Base-by-base conservation (phyloP, 768 basidiomycete genomes). In the Cystofilobasidium ferigula region DNA sequence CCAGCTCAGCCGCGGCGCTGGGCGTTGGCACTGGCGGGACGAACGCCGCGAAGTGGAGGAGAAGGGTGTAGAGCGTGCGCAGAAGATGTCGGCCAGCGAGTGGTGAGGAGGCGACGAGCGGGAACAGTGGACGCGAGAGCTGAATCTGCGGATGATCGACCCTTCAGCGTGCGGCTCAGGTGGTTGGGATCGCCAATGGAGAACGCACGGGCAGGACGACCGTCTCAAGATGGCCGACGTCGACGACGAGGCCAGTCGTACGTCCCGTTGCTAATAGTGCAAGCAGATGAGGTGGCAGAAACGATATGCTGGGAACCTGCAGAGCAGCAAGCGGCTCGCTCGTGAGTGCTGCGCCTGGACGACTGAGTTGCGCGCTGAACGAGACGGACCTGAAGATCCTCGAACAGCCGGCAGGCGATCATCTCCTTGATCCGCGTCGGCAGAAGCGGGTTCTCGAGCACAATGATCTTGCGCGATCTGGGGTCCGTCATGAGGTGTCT, bases 401-500 rank as follows among this genome's bases (percentile, higher is more conserved):
- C 86, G 73, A 98, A 98, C 24, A 98, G 77, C 47, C 89, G 84
- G 61, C 84, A 83, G 0, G 90, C 89, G 43, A 98, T 81, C 66
- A 83, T 84, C 48, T 94, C 88, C 76, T 98, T 98, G 73, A 97
- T 85, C 64, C 86, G 82, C 1, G 88, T 74, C 1, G 93, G 89
- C 22, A 97, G 78, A 28, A 94, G 77, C 0, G 94, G 88, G 74
- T 90, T 87, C 76, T 98, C 95, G 8, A 94, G 80, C 26, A 99
- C 71, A 61, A 98, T 89, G 61, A 99, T 87, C 76, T 95, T 98
- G 62, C 95, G 84, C 35, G 91, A 86, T 76, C 92, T 94, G 1
- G 95, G 88, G 73, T 98, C 95, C 71, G 90, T 88, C 75, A 97
- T 81, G 56, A 99, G 80, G 58, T 89, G 89, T 74, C 92, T 94